Base-by-base conservation (phyloP, 2,329 filamentous ascomycete species). In the Emmonsiellopsis sp. region DNA sequence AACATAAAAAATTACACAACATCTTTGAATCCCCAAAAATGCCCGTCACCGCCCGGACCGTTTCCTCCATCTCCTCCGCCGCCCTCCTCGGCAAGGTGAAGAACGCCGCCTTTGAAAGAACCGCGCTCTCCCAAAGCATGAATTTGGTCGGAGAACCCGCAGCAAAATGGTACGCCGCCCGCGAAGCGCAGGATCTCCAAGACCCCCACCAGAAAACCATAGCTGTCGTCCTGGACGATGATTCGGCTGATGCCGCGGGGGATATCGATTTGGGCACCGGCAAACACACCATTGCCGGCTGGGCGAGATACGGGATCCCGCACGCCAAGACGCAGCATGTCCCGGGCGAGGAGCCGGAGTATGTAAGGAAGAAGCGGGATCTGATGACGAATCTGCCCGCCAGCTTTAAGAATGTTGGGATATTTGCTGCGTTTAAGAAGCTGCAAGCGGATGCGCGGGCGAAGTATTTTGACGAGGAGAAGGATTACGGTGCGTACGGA, bases 381-480 rank as follows among this genome's bases (percentile, higher is more conserved):
- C 32, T 52, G 16, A 47, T 50, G 7, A 16, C 40, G 31, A 31
- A 47, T 20, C 49, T 51, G 11, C 53, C 53, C 4, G 5, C 41
- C 5, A 49, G 53, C 20, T 26, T 26, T 26, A 26, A 16, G 20
- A n/a, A 15, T 11, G 15, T 13, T 31, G 44, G 6, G 43, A 52
- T 54, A 10, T 34, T 34, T 7, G 42, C 4, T 34, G 34, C 41
- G 31, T 32, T 54, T 44, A 40, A 32, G 20, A 13, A 7, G 8
- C 11, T n/a, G 32, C 34, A 47, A 20, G 10, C 5, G 38, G 49
- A 37, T 5, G 37, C 31, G 13, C 34, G 40, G 43, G 16, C 40
- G 13, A 52, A 52, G 26, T 54, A 48, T 41, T 46, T 54, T 30
- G 42, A 54, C 35, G 48, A 52, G 15, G 49, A 48, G 11, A 54